Base-by-base conservation (phyloP, 768 basidiomycete genomes). In the Lepiota subincarnata region DNA sequence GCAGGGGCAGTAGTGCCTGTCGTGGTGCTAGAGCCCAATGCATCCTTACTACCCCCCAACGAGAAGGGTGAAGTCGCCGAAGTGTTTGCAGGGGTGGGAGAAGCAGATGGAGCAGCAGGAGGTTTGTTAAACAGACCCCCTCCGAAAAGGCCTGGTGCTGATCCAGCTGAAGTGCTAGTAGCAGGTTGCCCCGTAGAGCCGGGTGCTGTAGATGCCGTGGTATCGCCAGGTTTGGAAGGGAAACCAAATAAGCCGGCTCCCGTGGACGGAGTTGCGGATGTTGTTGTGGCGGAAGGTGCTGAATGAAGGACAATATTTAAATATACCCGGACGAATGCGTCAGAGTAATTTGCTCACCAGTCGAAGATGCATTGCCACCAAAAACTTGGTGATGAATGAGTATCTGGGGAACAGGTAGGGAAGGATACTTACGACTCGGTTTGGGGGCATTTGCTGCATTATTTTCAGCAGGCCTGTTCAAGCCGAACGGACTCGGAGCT, bases 71-170 rank as follows among this genome's bases (percentile, higher is more conserved):
- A 41, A 41, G 10, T 18, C 22, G 40, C 16, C 12, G 54, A 36
- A 12, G 41, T n/a, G 6, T 39, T 11, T 43, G 42, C 19, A 37
- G 49, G 20, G 2, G 40, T 47, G 12, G 48, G 47, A 13, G 55
- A 44, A 22, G 62, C 54, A 26, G 66, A 20, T 6, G 57, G 19
- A 7, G 50, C 35, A 11, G 39, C 8, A 4, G 45, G 34, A 6
- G 49, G 20, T 22, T 53, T 57, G 12, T 60, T 60, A 54, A 69
- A 68, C 28, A 57, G 57, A 46, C 56, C 48, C 18, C 53, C 43
- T 22, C 40, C 48, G 28, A 36, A 41, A 18, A 53, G 41, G 14
- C 55, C 26, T 38, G 59, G 18, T 13, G 40, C 34, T 20, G 39
- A 16, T 36, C 44, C 55, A 11, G 40, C 40, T 6, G 50, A 35